Evolutionary conservation across 352 stramenopile species (phyloP).

Genomic region (Phytophthora cactorum): DNA sequence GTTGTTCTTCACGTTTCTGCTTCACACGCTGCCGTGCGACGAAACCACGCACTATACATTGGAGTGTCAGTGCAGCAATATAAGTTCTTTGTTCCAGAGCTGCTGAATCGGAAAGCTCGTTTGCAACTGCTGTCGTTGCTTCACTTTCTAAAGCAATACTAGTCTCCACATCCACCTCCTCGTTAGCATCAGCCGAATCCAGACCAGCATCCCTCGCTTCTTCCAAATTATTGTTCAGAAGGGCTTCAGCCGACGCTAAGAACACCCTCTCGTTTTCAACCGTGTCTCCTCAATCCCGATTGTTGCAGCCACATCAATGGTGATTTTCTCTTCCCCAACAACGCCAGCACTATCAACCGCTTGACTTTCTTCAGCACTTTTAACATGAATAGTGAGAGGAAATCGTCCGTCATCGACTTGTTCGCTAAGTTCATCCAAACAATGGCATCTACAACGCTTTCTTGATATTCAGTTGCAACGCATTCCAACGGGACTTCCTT

Average conservation of each 20-base stretch:
- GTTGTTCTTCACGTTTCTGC: constrained; percentile 27
- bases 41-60: constrained; percentile 49
- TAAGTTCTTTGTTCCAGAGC: constrained; percentile 4
- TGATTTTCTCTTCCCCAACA: neutral
- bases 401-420: neutral
- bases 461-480: constrained; percentile 1
- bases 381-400: neutral
- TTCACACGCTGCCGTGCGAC: constrained; percentile 37
- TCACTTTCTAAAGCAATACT: neutral
- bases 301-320: neutral
- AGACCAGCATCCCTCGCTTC: neutral
- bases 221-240: constrained; percentile 2
- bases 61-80: constrained; percentile 39
- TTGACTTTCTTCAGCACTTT: too few relatives aligned
- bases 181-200: neutral
- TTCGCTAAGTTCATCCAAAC: neutral
- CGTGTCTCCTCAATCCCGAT: neutral
- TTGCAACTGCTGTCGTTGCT: neutral
- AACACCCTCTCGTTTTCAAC: neutral
- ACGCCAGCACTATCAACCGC: neutral
- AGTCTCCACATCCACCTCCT: neutral
- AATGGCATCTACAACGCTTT: neutral
- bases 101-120: neutral
- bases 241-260: neutral
- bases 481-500: neutral